A percentile compares a stretch with the other conserved stretches of the same genome.
Conservation (phyloP, 2,329 filamentous ascomycete species). For the Aspergillus fumigatiaffinis region DNA sequence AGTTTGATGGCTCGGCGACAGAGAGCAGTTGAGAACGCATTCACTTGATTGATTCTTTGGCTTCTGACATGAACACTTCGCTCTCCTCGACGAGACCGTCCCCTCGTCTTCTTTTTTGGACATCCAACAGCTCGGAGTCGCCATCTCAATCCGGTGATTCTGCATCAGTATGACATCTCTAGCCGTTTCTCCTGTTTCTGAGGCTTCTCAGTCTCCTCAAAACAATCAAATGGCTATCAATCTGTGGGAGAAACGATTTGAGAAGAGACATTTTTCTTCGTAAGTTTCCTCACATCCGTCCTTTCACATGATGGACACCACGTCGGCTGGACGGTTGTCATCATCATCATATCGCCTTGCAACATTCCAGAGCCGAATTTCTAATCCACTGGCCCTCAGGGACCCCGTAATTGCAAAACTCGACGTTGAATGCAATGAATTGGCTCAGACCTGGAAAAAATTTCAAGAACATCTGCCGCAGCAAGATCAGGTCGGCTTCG, state of each 20-base stretch:
- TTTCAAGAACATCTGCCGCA: slow-evolving; percentile 28
- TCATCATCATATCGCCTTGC: neutral
- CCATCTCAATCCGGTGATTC: slow-evolving; percentile 6
- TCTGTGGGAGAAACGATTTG: slow-evolving; percentile 26
- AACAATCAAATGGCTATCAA: slow-evolving; percentile 9
- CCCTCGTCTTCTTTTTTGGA: slow-evolving; percentile 14
- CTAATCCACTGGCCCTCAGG: slow-evolving; percentile 12
- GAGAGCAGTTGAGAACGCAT: neutral
- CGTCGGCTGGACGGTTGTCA: neutral
- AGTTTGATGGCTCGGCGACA: neutral
- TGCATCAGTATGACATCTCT: slow-evolving; percentile 3
- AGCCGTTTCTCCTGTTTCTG: slow-evolving; percentile 4
- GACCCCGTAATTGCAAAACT: slow-evolving; percentile 30
- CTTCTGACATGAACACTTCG: slow-evolving; percentile 21
- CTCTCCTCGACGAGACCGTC: slow-evolving; percentile 15
- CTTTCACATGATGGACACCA: neutral
- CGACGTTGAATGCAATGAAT: slow-evolving; percentile 37
- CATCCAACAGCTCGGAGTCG: slow-evolving; percentile 9
- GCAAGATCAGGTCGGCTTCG: slow-evolving; percentile 25
- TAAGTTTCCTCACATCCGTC: slow-evolving; percentile 14
- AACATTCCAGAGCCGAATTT: neutral
- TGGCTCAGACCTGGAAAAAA: slow-evolving; percentile 33
- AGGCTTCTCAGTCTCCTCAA: slow-evolving; percentile 8
- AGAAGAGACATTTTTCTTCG: slow-evolving; percentile 27
- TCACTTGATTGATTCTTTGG: neutral